Conservation (phyloP, 768 basidiomycete species). For the Mycena indigotica region DNA sequence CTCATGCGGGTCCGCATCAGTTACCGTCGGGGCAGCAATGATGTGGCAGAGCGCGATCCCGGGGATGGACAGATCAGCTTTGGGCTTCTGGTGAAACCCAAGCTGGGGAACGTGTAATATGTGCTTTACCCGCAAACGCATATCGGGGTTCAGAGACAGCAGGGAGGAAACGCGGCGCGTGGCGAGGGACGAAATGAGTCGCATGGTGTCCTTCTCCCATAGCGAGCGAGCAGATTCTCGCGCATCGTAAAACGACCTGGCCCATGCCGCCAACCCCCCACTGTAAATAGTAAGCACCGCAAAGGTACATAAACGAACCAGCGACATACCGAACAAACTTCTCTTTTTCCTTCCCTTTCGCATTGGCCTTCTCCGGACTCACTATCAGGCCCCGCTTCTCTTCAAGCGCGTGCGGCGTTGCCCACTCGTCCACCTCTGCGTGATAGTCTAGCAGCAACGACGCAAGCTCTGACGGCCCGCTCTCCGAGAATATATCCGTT, state of each 20-base stretch:
- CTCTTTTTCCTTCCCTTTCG: slow-evolving; percentile 36
- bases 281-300: slow-evolving; percentile 32
- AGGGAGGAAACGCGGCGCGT: slow-evolving; percentile 22
- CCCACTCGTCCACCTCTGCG: slow-evolving; percentile 34
- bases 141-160: slow-evolving; percentile 36
- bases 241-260: slow-evolving; percentile 45
- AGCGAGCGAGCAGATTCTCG: slow-evolving; percentile 48
- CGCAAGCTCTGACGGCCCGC: slow-evolving; percentile 50
- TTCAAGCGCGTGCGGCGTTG: slow-evolving; percentile 34
- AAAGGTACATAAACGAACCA: not conserved
- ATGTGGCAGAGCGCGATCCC: slow-evolving; percentile 49
- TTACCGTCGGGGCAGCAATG: slow-evolving; percentile 19
- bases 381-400: slow-evolving; percentile 53
- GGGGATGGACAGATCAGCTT: slow-evolving; percentile 32
- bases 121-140: slow-evolving; percentile 46
- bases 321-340: slow-evolving; percentile 54
- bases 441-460: slow-evolving; percentile 54
- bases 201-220: slow-evolving; percentile 55
- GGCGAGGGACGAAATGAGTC: slow-evolving; percentile 28
- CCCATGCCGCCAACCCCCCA: slow-evolving; percentile 58
- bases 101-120: slow-evolving; percentile 39
- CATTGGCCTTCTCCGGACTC: slow-evolving; percentile 56
- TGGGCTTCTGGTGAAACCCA: slow-evolving; percentile 25
- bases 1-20: slow-evolving; percentile 17
- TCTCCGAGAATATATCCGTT: slow-evolving; percentile 55